These are phyloP conservation scores for Bruguiera parviflora DNA, from an alignment of 345 rosid species.

Conservation along the genomic window DNA sequence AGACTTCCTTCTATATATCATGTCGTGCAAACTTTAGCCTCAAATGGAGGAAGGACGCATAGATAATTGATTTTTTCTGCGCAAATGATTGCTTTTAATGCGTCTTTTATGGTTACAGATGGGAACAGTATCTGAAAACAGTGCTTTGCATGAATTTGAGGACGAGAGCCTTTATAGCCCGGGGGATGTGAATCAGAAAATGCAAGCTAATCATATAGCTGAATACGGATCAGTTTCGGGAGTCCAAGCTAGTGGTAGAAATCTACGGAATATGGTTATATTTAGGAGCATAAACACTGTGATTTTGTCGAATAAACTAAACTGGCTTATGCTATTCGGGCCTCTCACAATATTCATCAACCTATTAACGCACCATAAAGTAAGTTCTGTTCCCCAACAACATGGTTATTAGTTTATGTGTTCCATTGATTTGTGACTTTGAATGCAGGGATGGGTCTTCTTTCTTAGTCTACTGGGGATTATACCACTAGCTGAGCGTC, in stretches of 20 bases:
- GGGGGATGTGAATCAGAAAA: slow-evolving; percentile 19
- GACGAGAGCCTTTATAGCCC: slow-evolving; percentile 33
- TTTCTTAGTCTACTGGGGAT: slow-evolving; percentile 78
- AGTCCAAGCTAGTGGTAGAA: slow-evolving; percentile 18
- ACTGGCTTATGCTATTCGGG: slow-evolving; percentile 79
- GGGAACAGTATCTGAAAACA: slow-evolving; percentile 38
- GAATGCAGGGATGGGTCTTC: slow-evolving; percentile 82
- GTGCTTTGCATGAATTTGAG: slow-evolving; percentile 28
- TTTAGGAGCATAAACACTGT: slow-evolving; percentile 54
- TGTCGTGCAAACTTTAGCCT: not conserved
- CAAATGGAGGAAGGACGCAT: not conserved
- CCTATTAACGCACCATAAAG: slow-evolving; percentile 48
- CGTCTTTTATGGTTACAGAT: slow-evolving; percentile 34
- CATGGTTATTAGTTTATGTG: slow-evolving; percentile 7
- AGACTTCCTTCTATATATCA: too few species aligned
- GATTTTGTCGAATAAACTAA: slow-evolving; percentile 73
- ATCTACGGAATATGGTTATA: slow-evolving; percentile 23
- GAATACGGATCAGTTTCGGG: slow-evolving; percentile 32
- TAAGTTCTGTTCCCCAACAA: slow-evolving; percentile 28
- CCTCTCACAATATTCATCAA: slow-evolving; percentile 72
- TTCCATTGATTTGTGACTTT: slow-evolving; percentile 20
- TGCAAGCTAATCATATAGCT: slow-evolving; percentile 22
- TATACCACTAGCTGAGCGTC: slow-evolving; percentile 91
- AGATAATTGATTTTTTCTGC: not conserved
- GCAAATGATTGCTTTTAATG: not conserved